phyloP scores from a whole-genome alignment of 352 stramenopile genomes.

The Pythium scleroteichum region DNA sequence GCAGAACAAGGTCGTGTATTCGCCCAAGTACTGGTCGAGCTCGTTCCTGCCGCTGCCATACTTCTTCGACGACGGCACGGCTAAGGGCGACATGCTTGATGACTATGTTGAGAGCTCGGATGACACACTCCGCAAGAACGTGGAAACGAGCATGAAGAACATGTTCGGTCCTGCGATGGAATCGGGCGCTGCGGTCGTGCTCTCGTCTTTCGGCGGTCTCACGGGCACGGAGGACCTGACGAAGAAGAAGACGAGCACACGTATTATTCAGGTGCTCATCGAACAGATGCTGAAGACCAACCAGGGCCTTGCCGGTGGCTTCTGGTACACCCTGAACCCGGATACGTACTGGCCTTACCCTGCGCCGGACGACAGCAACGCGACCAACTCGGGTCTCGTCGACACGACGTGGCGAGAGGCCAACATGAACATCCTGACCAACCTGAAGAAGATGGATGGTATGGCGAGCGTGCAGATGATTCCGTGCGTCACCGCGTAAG shows the following conservation, averaged over 20 bases:
- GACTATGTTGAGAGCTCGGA: conserved; percentile 65
- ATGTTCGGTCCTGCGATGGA: conserved; percentile 71
- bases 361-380: conserved; percentile 59
- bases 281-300: conserved; percentile 55
- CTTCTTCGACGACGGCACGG: conserved; percentile 60
- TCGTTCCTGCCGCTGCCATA: conserved; percentile 61
- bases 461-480: conserved; percentile 71
- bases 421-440: conserved; percentile 66
- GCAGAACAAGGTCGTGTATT: conserved; percentile 79
- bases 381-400: conserved; percentile 57
- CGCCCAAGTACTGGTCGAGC: conserved; percentile 76
- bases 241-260: conserved; percentile 64
- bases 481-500: conserved; percentile 42
- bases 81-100: conserved; percentile 56
- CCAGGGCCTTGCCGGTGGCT: conserved; percentile 65
- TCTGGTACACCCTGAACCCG: conserved; percentile 83
- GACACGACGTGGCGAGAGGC: conserved; percentile 70
- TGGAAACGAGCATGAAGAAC: conserved; percentile 79
- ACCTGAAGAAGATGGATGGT: conserved; percentile 65
- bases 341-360: conserved; percentile 79
- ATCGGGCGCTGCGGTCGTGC: conserved; percentile 61
- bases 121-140: conserved; percentile 56
- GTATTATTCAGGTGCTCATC: conserved; percentile 65
- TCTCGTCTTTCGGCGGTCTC: conserved; percentile 85
- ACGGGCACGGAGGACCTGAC: conserved; percentile 58